These are phyloP conservation scores for Sisymbrium altissimum DNA, from an alignment of 345 rosid genomes.

Conservation along the genomic window DNA sequence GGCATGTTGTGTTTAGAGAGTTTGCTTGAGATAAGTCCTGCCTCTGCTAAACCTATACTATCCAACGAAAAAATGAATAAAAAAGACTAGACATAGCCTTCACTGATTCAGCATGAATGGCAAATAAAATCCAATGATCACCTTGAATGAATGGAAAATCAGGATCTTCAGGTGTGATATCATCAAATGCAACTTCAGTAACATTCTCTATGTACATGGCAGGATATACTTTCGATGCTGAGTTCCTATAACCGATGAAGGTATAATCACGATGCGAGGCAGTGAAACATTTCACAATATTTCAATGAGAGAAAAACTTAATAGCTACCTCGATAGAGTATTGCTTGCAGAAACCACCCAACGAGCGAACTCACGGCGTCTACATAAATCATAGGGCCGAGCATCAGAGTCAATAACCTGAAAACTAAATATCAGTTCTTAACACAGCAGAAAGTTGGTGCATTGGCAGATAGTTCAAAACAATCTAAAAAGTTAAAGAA, in stretches of 20 bases:
- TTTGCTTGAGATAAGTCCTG: conserved; percentile 93
- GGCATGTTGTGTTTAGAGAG: conserved; percentile 67
- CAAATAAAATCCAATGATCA: conserved; percentile 20
- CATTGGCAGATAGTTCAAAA: not conserved
- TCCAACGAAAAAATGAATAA: conserved; percentile 24
- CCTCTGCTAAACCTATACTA: conserved; percentile 91
- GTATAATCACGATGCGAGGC: not conserved
- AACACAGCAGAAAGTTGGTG: not conserved
- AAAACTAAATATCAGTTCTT: conserved; percentile 1
- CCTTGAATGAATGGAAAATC: conserved; percentile 97
- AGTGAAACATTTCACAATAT: not conserved
- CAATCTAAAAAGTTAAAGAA: not conserved
- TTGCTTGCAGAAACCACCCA: conserved; percentile 87
- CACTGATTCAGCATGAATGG: not conserved
- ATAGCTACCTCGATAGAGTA: conserved; percentile 62
- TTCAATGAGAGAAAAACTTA: not conserved
- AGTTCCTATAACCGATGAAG: conserved; percentile 51
- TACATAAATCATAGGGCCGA: conserved; percentile 71
- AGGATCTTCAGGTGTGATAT: conserved; percentile 76
- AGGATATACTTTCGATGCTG: conserved; percentile 82
- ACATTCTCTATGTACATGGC: conserved; percentile 93
- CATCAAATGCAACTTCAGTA: conserved; percentile 92
- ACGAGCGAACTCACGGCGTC: conserved; percentile 90
- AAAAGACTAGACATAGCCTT: not conserved
- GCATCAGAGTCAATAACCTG: conserved; percentile 83